Evolutionary conservation across 768 basidiomycete species (phyloP), one percentile per base, ranked within the genome.

Genomic region (Jaapia argillacea): DNA sequence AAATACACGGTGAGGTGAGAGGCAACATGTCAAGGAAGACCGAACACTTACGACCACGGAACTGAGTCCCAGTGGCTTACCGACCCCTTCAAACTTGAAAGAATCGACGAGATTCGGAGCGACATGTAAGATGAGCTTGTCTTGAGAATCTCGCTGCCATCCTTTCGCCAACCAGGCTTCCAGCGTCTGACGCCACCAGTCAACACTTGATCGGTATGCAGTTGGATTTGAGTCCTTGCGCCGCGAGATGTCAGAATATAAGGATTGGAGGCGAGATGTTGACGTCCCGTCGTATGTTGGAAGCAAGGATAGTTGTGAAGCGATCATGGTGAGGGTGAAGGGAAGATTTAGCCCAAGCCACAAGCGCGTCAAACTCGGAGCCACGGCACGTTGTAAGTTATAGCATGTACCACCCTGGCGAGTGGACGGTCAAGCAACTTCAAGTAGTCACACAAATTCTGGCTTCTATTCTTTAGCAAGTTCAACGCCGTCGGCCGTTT

Each of bases 201-300:
- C 77, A 24, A 90, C 66, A 54, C 87, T 86, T 7, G 87, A 77
- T 40, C 76, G 63, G 58, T 81, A 96, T 3, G 87, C 81, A 2
- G 82, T 72, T 0, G 89, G 85, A 58, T 97, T 93, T 1, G 88
- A 83, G 39, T 77, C 67, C 53, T 84, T 87, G 62, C 93, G 89
- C 10, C 79, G 69, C 0, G 85, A 78, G 45, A 93, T 79, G 55
- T 93, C 90, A 5, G 91, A 85, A 62, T 93, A 97, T 5, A 97
- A 69, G 0, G 90, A 77, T 48, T 85, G 79, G 0, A 89, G 67
- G 5, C 86, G 78, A 14, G 53, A 64, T 1, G 59, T 56, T 0
- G 78, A 73, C 2, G 71, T 66, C 0, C 65, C 62, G 6, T 62
- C 57, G 49, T 72, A 81, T 21, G 78, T 68, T 4, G 68, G 60